Percentiles rank a stretch among this genome's conserved stretches.
Conservation (phyloP, 2,329 filamentous ascomycete genomes). For the Aspergillus hiratsukae region DNA sequence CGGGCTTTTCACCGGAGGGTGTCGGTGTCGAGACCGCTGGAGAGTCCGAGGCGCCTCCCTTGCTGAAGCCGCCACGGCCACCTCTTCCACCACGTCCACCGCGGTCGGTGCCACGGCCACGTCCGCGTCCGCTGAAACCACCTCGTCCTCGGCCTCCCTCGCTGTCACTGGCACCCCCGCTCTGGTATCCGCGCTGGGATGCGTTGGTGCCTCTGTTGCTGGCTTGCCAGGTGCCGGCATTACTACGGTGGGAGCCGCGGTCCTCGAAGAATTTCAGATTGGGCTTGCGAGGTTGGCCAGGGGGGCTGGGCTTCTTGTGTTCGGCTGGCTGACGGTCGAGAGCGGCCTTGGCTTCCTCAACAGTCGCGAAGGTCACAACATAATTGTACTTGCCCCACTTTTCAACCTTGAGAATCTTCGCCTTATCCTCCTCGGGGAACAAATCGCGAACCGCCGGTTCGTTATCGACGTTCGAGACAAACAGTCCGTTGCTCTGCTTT, state of each 20-base stretch:
- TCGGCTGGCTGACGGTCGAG: constrained; percentile 71
- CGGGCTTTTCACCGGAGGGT: constrained; percentile 33
- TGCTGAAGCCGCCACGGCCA: constrained; percentile 58
- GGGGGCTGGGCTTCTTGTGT: constrained; percentile 63
- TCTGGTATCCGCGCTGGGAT: constrained; percentile 73
- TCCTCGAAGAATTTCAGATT: constrained; percentile 80
- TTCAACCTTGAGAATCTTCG: constrained; percentile 73
- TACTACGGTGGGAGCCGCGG: constrained; percentile 51
- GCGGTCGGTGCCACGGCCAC: constrained; percentile 52
- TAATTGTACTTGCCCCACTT: constrained; percentile 65
- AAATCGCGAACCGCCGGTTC: constrained; percentile 79
- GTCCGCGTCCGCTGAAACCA: constrained; percentile 42
- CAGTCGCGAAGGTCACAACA: constrained; percentile 76
- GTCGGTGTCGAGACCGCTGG: constrained; percentile 23
- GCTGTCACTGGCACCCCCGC: constrained; percentile 73
- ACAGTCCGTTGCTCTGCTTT: constrained; percentile 75
- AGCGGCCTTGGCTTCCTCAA: constrained; percentile 75
- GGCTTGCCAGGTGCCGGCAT: constrained; percentile 53
- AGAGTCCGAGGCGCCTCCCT: constrained; percentile 46
- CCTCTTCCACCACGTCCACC: constrained; percentile 54
- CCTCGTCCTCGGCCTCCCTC: constrained; percentile 57
- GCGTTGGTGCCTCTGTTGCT: constrained; percentile 61
- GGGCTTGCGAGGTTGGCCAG: constrained; percentile 71
- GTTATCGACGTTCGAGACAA: constrained; percentile 79
- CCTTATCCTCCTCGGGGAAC: constrained; percentile 75